Percentiles rank a stretch among this genome's conserved stretches.
Conservation (phyloP, 768 basidiomycete species). For the Kwoniella sp. region DNA sequence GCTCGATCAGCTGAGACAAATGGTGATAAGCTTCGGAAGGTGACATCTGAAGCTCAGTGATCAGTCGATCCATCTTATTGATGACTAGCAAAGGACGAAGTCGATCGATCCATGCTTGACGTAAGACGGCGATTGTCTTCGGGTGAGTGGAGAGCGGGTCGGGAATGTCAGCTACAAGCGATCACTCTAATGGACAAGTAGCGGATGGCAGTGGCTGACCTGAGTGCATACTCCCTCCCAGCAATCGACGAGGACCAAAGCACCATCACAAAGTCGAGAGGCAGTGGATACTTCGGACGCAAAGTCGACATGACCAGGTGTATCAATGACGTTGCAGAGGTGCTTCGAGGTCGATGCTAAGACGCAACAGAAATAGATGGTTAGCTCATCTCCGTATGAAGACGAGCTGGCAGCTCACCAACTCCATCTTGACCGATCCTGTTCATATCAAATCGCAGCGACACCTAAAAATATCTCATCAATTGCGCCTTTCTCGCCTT, state of each 20-base stretch:
- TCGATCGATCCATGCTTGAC: conserved; percentile 90
- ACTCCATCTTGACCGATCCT: conserved; percentile 56
- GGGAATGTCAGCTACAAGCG: conserved; percentile 6
- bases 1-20: conserved; percentile 87
- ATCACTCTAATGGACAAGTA: no score
- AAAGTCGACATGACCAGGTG: conserved; percentile 98
- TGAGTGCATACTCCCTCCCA: conserved; percentile 99
- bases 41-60: conserved; percentile 87
- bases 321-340: conserved; percentile 94
- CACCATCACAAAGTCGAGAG: conserved; percentile 89
- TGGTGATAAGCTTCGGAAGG: conserved; percentile 94
- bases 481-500: no score
- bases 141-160: conserved; percentile 5
- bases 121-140: conserved; percentile 94
- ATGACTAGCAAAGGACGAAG: conserved; percentile 90
- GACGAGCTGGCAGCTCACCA: conserved; percentile 28
- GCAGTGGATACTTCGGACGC: conserved; percentile 96
- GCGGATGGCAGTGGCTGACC: conserved; percentile 60
- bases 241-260: conserved; percentile 90
- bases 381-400: neutral
- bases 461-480: conserved; percentile 58
- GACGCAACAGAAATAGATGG: neutral
- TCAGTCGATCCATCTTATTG: conserved; percentile 92
- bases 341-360: conserved; percentile 65
- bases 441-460: conserved; percentile 80